phyloP scores from a whole-genome alignment of 2,329 filamentous ascomycete genomes.

The Nigrospora sphaerica region DNA sequence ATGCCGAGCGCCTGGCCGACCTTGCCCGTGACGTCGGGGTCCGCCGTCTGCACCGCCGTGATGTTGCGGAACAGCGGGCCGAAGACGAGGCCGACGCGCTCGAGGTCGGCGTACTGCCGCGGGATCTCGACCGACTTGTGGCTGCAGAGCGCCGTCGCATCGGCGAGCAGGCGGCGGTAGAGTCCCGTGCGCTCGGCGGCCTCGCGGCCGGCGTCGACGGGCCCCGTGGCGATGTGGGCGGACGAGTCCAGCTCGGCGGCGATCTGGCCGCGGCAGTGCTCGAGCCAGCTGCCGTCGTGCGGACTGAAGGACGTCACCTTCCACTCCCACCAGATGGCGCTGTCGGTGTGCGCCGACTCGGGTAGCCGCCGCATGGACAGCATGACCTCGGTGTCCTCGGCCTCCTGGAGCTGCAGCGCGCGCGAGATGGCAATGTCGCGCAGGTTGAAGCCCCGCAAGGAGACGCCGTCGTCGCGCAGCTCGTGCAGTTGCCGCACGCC shows the following conservation, averaged over 20 bases:
- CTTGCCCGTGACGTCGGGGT: neutral
- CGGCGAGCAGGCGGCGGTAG: neutral
- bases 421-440: neutral
- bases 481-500: slow-evolving; percentile 16
- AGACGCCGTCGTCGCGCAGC: neutral
- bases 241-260: neutral
- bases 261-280: neutral
- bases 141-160: neutral
- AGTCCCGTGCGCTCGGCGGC: neutral
- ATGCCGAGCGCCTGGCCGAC: neutral
- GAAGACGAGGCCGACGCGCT: neutral
- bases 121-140: neutral
- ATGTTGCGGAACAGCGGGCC: neutral
- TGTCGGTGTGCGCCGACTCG: neutral
- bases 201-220: neutral
- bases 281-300: neutral
- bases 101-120: neutral
- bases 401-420: neutral
- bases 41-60: neutral
- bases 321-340: slow-evolving; percentile 2
- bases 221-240: neutral
- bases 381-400: neutral
- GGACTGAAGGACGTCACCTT: slow-evolving; percentile 1
- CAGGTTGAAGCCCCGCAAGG: neutral
- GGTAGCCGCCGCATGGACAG: neutral